Evolutionary conservation across 2,329 filamentous ascomycete species (phyloP).

Genomic region (Botrytis sinoallii): DNA sequence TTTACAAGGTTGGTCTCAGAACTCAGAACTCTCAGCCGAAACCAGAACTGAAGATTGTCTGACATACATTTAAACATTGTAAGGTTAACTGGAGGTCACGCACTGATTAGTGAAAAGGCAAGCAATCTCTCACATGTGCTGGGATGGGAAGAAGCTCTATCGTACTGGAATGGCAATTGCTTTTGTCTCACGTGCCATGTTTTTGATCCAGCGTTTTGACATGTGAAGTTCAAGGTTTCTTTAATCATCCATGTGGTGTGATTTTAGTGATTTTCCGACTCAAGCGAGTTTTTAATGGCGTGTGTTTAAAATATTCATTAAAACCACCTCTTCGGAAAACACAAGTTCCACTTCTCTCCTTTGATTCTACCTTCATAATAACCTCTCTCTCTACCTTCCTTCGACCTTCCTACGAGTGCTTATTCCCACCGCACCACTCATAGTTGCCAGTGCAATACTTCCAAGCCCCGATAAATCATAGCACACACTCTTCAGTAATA

Average conservation of each 20-base stretch:
- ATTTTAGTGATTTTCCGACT: background rate
- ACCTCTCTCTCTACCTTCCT: background rate
- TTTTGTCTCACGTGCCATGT: background rate
- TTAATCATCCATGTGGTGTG: background rate
- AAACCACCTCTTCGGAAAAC: background rate
- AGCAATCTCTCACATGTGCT: background rate
- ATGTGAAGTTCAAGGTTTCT: background rate
- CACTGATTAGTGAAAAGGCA: background rate
- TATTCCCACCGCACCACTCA: background rate
- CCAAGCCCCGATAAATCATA: no score
- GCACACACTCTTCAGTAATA: no score
- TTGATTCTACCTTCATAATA: background rate
- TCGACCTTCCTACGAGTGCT: background rate
- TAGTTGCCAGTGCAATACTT: no score
- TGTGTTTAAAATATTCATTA: background rate
- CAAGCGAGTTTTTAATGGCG: background rate
- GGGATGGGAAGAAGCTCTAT: background rate
- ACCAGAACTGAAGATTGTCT: conserved; percentile 6
- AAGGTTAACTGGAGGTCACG: background rate
- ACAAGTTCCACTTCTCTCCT: background rate
- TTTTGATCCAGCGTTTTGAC: background rate
- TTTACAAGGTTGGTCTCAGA: conserved; percentile 9
- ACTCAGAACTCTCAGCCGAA: conserved; percentile 6
- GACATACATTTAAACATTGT: background rate
- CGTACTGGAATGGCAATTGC: background rate